Percentiles rank a stretch among this genome's conserved stretches.
These are phyloP conservation scores for Lachancea fermentati DNA, from an alignment of 805 yeast species.

Conservation along the genomic window DNA sequence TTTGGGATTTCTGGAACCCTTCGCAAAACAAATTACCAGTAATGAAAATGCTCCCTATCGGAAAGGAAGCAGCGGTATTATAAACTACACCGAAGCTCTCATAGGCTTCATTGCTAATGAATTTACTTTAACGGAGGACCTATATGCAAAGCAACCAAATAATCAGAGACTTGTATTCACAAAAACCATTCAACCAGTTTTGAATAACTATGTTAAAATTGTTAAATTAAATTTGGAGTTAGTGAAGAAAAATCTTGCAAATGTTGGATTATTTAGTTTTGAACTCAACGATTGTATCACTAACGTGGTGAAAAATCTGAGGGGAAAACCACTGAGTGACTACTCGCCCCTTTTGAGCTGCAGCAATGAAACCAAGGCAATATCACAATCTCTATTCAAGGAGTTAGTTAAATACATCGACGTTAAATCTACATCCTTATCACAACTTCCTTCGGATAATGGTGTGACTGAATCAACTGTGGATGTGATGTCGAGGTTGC, in stretches of 20 bases:
- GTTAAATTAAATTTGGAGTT: slow-evolving; percentile 35
- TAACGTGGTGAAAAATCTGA: slow-evolving; percentile 32
- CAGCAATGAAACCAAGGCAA: slow-evolving; percentile 18
- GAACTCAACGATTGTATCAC: slow-evolving; percentile 51
- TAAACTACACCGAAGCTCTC: slow-evolving; percentile 47
- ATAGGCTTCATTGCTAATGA: slow-evolving; percentile 47
- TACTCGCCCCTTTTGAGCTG: slow-evolving; percentile 24
- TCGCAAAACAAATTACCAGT: slow-evolving; percentile 37
- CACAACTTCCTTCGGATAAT: slow-evolving; percentile 54
- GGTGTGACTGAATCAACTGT: slow-evolving; percentile 68
- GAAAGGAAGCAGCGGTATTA: slow-evolving; percentile 56
- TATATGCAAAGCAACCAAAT: slow-evolving; percentile 34
- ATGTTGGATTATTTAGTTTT: slow-evolving; percentile 49
- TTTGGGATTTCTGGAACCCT: slow-evolving; percentile 42
- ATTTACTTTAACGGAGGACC: slow-evolving; percentile 39
- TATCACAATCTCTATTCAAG: slow-evolving; percentile 42
- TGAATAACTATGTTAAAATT: slow-evolving; percentile 37
- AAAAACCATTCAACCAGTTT: slow-evolving; percentile 31
- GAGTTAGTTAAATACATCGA: slow-evolving; percentile 57
- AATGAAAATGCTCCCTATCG: slow-evolving; percentile 47
- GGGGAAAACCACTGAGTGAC: slow-evolving; percentile 20
- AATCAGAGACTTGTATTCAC: slow-evolving; percentile 28
- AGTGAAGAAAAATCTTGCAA: slow-evolving; percentile 38
- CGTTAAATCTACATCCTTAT: slow-evolving; percentile 40
- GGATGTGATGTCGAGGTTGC: slow-evolving; percentile 62